phyloP scores from a whole-genome alignment of 306 rosid species.

The Lathyrus oleraceus region DNA sequence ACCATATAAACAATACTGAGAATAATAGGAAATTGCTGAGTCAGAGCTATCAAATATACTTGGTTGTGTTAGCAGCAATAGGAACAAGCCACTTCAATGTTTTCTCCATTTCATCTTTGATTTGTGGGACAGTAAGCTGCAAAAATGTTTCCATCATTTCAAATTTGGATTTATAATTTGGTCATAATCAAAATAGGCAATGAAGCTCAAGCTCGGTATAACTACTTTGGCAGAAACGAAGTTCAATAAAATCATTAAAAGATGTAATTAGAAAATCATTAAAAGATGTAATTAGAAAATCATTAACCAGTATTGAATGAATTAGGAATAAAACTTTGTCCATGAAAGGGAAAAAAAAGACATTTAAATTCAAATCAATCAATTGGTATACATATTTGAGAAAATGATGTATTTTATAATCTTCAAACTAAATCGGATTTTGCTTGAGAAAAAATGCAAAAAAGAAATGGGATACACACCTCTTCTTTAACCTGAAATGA shows the following conservation, averaged over 20 bases:
- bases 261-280: slow-evolving; percentile 10
- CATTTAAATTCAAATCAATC: neutral
- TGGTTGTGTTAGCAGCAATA: slow-evolving; percentile 85
- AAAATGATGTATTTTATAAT: neutral
- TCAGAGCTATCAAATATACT: slow-evolving; percentile 53
- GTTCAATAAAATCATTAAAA: slow-evolving; percentile 17
- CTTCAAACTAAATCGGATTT: neutral
- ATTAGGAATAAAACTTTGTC: neutral
- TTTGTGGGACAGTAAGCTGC: slow-evolving; percentile 88
- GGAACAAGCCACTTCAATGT: slow-evolving; percentile 95
- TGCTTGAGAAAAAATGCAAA: slow-evolving; percentile 7
- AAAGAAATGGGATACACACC: slow-evolving; percentile 46
- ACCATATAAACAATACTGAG: slow-evolving; percentile 26
- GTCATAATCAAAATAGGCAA: slow-evolving; percentile 24
- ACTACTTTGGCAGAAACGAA: slow-evolving; percentile 23
- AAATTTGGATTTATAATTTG: slow-evolving; percentile 26
- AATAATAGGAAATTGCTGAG: slow-evolving; percentile 12
- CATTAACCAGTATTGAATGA: slow-evolving; percentile 26
- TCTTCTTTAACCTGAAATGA: slow-evolving; percentile 91
- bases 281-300: neutral
- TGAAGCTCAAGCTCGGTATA: slow-evolving; percentile 20
- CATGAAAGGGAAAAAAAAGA: neutral
- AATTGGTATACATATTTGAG: neutral
- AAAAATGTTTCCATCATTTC: slow-evolving; percentile 36
- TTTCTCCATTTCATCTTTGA: slow-evolving; percentile 97